Base-by-base conservation (phyloP, 495 filamentous ascomycete species). In the Penicillium tannophilum region DNA sequence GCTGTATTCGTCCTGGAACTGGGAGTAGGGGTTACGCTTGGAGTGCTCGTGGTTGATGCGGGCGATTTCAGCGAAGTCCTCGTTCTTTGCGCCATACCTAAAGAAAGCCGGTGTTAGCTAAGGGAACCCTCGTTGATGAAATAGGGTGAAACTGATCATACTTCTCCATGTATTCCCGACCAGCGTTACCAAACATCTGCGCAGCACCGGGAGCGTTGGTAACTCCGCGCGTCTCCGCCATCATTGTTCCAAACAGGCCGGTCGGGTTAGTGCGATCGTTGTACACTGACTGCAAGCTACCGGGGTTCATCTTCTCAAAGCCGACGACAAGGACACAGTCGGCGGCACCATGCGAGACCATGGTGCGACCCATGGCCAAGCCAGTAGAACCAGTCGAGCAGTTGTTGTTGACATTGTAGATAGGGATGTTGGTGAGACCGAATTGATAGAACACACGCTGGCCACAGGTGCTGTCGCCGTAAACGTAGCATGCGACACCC, bases 361-460 rank as follows among this genome's bases (percentile, higher is more conserved):
- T 79, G 33, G 86, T 89, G 30, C 92, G 82, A 4, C 85, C 94
- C 86, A 98, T 87, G 62, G 86, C 83, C 43, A 98, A 76, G 26
- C 94, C 94, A 0, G 94, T 96, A 0, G 86, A 89, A 3, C 94
- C 94, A 1, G 94, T 98, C 1, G 90, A 88, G 82, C 94, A 98
- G 78, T 97, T 97, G 80, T 98, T 98, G 83, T 97, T 97, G 68
- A 96, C 90, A 69, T 97, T 97, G 81, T 93, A 90, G 70, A 97
- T 92, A 60, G 94, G 94, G 63, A 97, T 97, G 65, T 88, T 80
- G 33, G 91, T 97, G 85, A 98, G 92, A 73, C 94, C 94, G 72
- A 98, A 97, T 76, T 98, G 94, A 74, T 98, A 98, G 79, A 98
- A 97, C 61, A 97, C 92, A 48, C 94, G 87, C 81, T 98, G 94